Evolutionary conservation across 176 grass and related monocot species (phyloP).

Genomic region (Hyparrhenia diplandra): DNA sequence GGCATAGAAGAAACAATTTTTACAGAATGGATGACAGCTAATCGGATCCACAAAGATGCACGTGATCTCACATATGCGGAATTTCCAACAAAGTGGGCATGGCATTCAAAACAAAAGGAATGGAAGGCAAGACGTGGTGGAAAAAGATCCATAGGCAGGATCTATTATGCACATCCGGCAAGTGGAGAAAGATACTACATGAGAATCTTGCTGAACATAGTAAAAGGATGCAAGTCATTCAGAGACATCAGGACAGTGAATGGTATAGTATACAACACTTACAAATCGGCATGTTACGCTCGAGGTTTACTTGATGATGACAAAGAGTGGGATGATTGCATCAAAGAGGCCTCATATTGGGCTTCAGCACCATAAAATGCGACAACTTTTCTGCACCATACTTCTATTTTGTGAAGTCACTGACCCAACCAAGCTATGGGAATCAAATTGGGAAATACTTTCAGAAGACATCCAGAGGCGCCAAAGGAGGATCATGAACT

Average conservation of each 20-base stretch:
- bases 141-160: background rate
- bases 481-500: background rate
- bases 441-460: slow-evolving; percentile 4
- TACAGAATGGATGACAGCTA: slow-evolving; percentile 24
- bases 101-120: background rate
- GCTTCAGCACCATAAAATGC: background rate
- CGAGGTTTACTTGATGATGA: slow-evolving; percentile 30
- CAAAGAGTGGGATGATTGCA: background rate
- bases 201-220: slow-evolving; percentile 7
- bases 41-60: background rate
- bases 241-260: slow-evolving; percentile 28
- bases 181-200: slow-evolving; percentile 16
- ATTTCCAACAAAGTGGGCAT: slow-evolving; percentile 21
- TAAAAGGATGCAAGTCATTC: background rate
- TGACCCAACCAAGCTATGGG: background rate
- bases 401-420: background rate
- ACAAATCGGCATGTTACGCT: slow-evolving; percentile 34
- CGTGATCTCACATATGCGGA: slow-evolving; percentile 13
- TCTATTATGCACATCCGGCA: slow-evolving; percentile 15
- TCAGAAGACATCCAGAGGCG: background rate
- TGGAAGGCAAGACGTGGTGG: background rate
- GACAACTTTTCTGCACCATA: slow-evolving; percentile 21
- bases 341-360: slow-evolving; percentile 13
- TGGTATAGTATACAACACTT: background rate
- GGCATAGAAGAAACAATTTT: slow-evolving; percentile 4